Evolutionary conservation across 352 stramenopile genomes (phyloP), one percentile per base, ranked within the genome.

Genomic region (Phytophthora tubulina): DNA sequence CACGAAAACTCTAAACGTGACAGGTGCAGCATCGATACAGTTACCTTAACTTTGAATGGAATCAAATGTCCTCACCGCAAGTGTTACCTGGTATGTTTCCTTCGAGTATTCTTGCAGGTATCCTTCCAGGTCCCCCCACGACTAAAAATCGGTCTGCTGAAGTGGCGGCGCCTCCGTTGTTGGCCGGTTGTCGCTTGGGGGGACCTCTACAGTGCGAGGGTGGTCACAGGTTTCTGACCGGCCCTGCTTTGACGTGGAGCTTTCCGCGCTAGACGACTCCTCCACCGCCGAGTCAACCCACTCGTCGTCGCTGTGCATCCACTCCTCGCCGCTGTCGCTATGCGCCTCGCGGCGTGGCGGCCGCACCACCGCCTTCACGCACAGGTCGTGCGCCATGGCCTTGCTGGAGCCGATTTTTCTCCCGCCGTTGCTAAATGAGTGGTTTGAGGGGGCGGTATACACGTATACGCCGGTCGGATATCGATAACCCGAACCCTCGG

Each of bases 1-100:
- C 41, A 2, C 49, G 39, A n/a, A 67, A 62, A n/a, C 41, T 51
- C 41, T 67, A 38, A 3, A 41, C 10, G n/a, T 14, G 21, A 21
- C 46, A 36, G 53, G 56, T 6, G 15, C 1, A 46, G 8, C 6
- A 27, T 27, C 21, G 21, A 27, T 27, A 27, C 21, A 27, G 1
- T 27, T 27, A 27, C 1, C 21, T 27, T 27, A 27, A 27, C 21
- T 27, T 27, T 27, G 21, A 27, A 27, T 27, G 21, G 21, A 27
- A 27, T 27, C 21, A 27, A 27, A 27, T 27, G 21, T 27, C 21
- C 21, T 27, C 1, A 27, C 21, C 21, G 21, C 21, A 27, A 27
- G 21, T 27, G 21, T 27, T 46, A 46, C 41, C 8, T 30, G 41
- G 41, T 46, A 42, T 15, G 36, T 42, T 42, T 9, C 36, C 9